Evolutionary conservation across 2,329 filamentous ascomycete genomes (phyloP).

Genomic region (Pleurostoma richardsiae): DNA sequence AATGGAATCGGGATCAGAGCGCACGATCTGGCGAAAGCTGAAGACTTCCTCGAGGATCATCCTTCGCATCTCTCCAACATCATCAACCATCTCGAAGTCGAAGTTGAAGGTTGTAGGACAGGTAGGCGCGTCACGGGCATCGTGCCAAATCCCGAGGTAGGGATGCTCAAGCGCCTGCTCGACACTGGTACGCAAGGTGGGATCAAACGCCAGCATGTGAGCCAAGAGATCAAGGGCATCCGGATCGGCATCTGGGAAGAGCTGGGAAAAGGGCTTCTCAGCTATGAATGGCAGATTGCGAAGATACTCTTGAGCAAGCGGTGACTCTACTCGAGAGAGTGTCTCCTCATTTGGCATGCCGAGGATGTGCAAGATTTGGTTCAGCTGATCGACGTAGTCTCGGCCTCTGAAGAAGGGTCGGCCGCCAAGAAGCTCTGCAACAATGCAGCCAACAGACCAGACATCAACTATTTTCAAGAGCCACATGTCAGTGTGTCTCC

Average conservation of each 20-base stretch:
- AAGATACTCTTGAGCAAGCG: conserved; percentile 95
- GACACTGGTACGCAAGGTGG: conserved; percentile 85
- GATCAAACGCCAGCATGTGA: conserved; percentile 96
- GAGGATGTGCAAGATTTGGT: conserved; percentile 97
- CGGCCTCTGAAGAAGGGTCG: conserved; percentile 99
- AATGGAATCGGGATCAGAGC: conserved; percentile 39
- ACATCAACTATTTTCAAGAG: conserved; percentile 74
- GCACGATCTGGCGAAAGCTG: conserved; percentile 67
- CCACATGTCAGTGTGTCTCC: conserved; percentile 2
- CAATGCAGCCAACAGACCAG: conserved; percentile 97
- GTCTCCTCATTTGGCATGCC: conserved; percentile 96
- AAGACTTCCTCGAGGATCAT: conserved; percentile 97
- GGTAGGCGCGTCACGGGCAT: conserved; percentile 88
- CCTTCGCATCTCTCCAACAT: conserved; percentile 89
- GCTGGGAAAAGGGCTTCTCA: conserved; percentile 80
- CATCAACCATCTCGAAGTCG: conserved; percentile 95
- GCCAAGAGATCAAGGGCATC: conserved; percentile 94
- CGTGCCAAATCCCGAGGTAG: conserved; percentile 97
- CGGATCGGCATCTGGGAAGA: conserved; percentile 93
- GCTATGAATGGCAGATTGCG: conserved; percentile 93
- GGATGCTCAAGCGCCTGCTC: conserved; percentile 94
- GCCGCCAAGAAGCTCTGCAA: conserved; percentile 91
- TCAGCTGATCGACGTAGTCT: conserved; percentile 98
- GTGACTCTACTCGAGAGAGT: conserved; percentile 86
- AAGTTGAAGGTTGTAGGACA: conserved; percentile 97